phyloP scores from a whole-genome alignment of 1,139 yeast species.

The Blastobotrys ciferrii region DNA sequence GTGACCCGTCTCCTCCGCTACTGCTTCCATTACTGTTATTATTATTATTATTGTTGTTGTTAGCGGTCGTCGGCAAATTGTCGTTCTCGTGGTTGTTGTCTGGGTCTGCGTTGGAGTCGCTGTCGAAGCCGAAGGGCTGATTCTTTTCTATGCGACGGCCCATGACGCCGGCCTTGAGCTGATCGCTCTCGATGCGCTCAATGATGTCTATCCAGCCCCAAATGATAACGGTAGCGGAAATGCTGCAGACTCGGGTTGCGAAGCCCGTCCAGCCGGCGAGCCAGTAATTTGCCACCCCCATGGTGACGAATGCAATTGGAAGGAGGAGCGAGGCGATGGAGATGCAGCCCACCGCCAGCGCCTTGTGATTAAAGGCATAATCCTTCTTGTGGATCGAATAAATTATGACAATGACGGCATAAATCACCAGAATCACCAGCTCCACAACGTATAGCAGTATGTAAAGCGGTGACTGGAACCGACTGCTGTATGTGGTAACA shows the following conservation, averaged over 20 bases:
- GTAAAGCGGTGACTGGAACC: slow-evolving; percentile 17
- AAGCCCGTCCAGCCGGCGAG: slow-evolving; percentile 74
- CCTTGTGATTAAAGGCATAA: slow-evolving; percentile 50
- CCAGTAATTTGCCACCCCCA: slow-evolving; percentile 74
- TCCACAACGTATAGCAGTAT: slow-evolving; percentile 75
- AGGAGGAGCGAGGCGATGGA: slow-evolving; percentile 59
- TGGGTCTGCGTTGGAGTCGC: too few relatives aligned
- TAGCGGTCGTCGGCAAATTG: neutral
- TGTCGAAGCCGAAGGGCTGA: neutral
- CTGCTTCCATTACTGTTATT: neutral
- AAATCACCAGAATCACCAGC: slow-evolving; percentile 69
- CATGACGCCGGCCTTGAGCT: slow-evolving; percentile 73
- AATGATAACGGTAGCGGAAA: slow-evolving; percentile 56
- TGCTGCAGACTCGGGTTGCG: slow-evolving; percentile 56
- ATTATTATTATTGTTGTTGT: neutral
- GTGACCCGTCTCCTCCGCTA: neutral
- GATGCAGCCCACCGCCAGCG: slow-evolving; percentile 55
- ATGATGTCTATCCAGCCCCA: slow-evolving; percentile 92
- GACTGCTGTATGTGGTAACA: slow-evolving; percentile 24
- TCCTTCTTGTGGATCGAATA: slow-evolving; percentile 57
- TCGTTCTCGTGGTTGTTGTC: neutral
- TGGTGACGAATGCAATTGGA: slow-evolving; percentile 73
- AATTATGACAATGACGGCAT: slow-evolving; percentile 63
- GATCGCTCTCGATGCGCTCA: slow-evolving; percentile 56
- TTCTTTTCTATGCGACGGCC: slow-evolving; percentile 53